Percentiles rank a stretch among this genome's conserved stretches.
phyloP scores from a whole-genome alignment of 2,329 filamentous ascomycete species.

The Fusarium sterilihyphosum region DNA sequence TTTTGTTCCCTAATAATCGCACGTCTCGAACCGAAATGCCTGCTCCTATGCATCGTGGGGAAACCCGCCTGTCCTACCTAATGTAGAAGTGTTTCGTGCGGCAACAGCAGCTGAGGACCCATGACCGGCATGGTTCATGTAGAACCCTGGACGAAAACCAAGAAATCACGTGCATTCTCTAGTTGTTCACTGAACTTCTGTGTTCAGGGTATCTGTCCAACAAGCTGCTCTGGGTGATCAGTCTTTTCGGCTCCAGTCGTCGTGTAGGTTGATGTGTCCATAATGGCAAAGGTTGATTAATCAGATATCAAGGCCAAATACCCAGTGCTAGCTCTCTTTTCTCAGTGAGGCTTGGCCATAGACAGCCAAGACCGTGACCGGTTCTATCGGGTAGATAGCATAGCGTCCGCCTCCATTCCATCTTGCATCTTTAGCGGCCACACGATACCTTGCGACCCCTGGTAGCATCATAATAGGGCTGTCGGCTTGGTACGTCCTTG shows the following conservation, averaged over 20 bases:
- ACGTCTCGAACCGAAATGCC: too few species aligned
- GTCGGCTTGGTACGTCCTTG: not conserved
- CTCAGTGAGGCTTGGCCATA: not conserved
- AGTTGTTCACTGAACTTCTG: not conserved
- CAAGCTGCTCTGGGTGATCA: not conserved
- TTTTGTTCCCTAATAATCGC: not conserved
- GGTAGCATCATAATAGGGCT: not conserved
- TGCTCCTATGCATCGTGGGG: not conserved
- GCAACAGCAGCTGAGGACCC: not conserved
- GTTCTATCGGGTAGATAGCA: not conserved
- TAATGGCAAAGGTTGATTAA: not conserved
- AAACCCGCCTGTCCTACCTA: not conserved
- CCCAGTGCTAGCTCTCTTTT: not conserved
- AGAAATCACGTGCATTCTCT: not conserved
- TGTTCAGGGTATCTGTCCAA: not conserved
- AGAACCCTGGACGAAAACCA: not conserved
- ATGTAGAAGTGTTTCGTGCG: not conserved
- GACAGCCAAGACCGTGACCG: not conserved
- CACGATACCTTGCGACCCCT: not conserved
- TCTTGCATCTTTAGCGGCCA: slow-evolving; percentile 5
- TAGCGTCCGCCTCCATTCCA: slow-evolving; percentile 12
- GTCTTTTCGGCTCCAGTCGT: not conserved
- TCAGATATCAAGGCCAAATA: not conserved
- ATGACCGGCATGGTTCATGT: not conserved
- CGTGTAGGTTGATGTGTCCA: not conserved